A percentile compares a stretch with the other conserved stretches of the same genome.
phyloP scores from a whole-genome alignment of 2,329 filamentous ascomycete genomes.

The Amylocarpus encephaloides region DNA sequence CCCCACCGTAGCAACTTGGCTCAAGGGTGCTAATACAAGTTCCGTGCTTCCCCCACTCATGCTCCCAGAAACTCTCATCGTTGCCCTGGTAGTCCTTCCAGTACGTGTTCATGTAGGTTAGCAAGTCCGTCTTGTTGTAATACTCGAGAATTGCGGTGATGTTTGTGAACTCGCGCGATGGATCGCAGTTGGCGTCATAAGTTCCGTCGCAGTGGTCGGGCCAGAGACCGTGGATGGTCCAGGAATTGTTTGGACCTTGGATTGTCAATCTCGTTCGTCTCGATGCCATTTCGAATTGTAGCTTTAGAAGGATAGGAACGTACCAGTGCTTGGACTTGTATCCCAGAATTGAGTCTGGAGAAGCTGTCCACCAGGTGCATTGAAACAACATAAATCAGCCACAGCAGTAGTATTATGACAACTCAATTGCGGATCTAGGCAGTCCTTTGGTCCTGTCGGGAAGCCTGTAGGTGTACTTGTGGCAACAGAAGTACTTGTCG shows the following conservation, averaged over 20 bases:
- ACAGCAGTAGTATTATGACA: conserved; percentile 54
- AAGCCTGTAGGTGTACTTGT: conserved; percentile 2
- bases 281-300: background rate
- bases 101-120: conserved; percentile 60
- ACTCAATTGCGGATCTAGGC: conserved; percentile 20
- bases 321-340: background rate
- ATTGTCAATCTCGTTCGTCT: conserved; percentile 7
- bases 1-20: conserved; percentile 52
- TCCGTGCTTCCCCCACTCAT: conserved; percentile 72
- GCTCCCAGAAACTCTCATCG: conserved; percentile 59
- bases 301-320: background rate
- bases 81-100: conserved; percentile 63
- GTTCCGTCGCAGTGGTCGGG: conserved; percentile 62
- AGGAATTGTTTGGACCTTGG: conserved; percentile 55
- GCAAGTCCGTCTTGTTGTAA: conserved; percentile 27
- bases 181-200: conserved; percentile 60
- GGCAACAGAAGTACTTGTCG: conserved; percentile 2
- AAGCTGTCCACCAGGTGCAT: conserved; percentile 41
- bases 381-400: conserved; percentile 65
- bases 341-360: background rate
- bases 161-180: conserved; percentile 43
- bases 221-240: conserved; percentile 66
- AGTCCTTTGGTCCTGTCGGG: conserved; percentile 16
- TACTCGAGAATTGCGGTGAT: conserved; percentile 6
- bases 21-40: conserved; percentile 65